These are phyloP conservation scores for Alternaria arbusti DNA, from an alignment of 2,329 filamentous ascomycete species.

Conservation along the genomic window DNA sequence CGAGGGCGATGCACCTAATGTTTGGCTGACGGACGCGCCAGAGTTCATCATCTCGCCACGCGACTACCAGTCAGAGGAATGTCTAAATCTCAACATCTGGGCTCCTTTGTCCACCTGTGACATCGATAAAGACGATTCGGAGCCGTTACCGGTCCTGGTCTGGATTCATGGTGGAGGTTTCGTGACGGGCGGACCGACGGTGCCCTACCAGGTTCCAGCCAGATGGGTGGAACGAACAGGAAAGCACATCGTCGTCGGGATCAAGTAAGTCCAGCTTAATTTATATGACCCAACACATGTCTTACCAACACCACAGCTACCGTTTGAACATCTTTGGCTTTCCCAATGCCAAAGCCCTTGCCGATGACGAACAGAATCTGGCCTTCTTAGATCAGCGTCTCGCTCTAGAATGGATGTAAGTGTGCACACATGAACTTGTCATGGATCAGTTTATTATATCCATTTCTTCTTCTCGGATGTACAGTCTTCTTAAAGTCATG, in stretches of 20 bases:
- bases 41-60: constrained; percentile 28
- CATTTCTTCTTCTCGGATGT: too few relatives aligned
- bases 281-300: not conserved
- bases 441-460: not conserved
- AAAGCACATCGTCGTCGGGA: constrained; percentile 44
- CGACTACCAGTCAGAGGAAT: constrained; percentile 51
- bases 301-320: constrained; percentile 24
- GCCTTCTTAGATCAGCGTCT: constrained; percentile 51
- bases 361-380: constrained; percentile 42
- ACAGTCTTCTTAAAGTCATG: too few relatives aligned
- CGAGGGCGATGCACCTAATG: constrained; percentile 19
- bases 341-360: constrained; percentile 44
- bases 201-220: constrained; percentile 47
- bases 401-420: constrained; percentile 45
- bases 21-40: constrained; percentile 34
- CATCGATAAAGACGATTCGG: constrained; percentile 7
- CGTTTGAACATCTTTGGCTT: constrained; percentile 52
- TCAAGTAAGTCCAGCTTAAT: constrained; percentile 45
- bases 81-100: constrained; percentile 57
- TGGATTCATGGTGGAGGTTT: constrained; percentile 60
- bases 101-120: constrained; percentile 36
- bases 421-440: not conserved
- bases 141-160: constrained; percentile 51
- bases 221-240: constrained; percentile 43
- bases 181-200: constrained; percentile 51